Evolutionary conservation across 345 rosid genomes (phyloP), one percentile per base, ranked within the genome.

Genomic region (Ceriops decandra): DNA sequence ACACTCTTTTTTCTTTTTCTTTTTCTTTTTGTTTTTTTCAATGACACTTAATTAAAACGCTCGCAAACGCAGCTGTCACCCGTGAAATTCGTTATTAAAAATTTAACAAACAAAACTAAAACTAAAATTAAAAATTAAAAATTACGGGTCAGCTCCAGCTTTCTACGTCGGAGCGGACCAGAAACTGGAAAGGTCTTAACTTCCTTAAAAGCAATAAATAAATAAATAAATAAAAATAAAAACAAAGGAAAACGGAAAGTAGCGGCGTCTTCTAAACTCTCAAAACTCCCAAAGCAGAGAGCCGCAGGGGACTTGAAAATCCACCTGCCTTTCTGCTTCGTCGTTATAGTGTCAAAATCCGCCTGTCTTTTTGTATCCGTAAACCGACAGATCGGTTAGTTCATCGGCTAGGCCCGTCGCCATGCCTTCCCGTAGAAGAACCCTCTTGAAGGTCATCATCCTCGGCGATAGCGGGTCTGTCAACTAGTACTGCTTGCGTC

Each of bases 391-490:
- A 42, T 42, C 49, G 49, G 17, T 42, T 13, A 42, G 49, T 54
- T 54, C 58, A 54, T 5, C 58, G 15, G 22, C 15, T 13, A 54
- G 8, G 13, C 28, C 58, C 58, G 27, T 28, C 24, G 28, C 27
- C 16, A 69, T 69, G 72, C 65, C 72, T 26, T 69, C 72, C 31
- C 72, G 72, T 60, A 49, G 72, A 31, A 47, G 72, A 22, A 69
- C 64, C 7, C 72, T 69, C 46, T 8, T 69, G 28, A 69, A 69
- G 57, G 72, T 69, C 66, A 69, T 69, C 65, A 69, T 69, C 56
- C 72, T 69, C 58, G 72, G 72, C 13, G 72, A 69, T 57, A 69
- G 72, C 65, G 66, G 72, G 72, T 69, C 1, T 24, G 58, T 54
- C 49, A 13, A 42, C 49, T 42, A 13, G 4, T 42, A 11, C 49